These are phyloP conservation scores for Kuraishia capsulata DNA, from an alignment of 805 yeast genomes.

Conservation along the genomic window DNA sequence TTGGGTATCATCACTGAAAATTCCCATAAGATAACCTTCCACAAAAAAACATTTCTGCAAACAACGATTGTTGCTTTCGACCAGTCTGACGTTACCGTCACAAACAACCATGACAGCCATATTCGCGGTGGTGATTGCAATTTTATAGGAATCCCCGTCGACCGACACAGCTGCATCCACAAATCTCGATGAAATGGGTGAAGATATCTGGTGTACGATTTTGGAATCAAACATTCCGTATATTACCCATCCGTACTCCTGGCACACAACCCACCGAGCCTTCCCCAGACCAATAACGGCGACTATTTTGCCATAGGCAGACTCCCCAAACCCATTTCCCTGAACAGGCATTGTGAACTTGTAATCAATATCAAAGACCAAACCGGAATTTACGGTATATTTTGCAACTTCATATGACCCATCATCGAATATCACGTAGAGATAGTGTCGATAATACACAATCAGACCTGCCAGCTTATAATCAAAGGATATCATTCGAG, in stretches of 20 bases:
- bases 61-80: too few relatives aligned
- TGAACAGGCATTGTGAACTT: not conserved
- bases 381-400: not conserved
- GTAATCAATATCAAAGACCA: not conserved
- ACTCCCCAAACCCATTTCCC: conserved; percentile 8
- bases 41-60: too few relatives aligned
- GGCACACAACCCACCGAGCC: conserved; percentile 13
- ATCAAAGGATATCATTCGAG: not conserved
- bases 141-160: not conserved
- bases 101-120: not conserved
- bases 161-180: conserved; percentile 3
- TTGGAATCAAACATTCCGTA: conserved; percentile 9
- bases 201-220: conserved; percentile 12
- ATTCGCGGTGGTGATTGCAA: not conserved
- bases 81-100: not conserved
- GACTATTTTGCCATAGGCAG: conserved; percentile 11
- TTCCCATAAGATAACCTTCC: too few relatives aligned
- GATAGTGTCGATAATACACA: not conserved
- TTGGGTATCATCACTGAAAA: too few relatives aligned
- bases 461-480: not conserved
- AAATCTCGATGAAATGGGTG: conserved; percentile 13
- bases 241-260: conserved; percentile 20
- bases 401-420: not conserved
- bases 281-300: conserved; percentile 7
- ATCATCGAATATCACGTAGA: not conserved